Evolutionary conservation across 1,284 basidiomycete genomes (phyloP).

Genomic region (Coniferiporia weirii): DNA sequence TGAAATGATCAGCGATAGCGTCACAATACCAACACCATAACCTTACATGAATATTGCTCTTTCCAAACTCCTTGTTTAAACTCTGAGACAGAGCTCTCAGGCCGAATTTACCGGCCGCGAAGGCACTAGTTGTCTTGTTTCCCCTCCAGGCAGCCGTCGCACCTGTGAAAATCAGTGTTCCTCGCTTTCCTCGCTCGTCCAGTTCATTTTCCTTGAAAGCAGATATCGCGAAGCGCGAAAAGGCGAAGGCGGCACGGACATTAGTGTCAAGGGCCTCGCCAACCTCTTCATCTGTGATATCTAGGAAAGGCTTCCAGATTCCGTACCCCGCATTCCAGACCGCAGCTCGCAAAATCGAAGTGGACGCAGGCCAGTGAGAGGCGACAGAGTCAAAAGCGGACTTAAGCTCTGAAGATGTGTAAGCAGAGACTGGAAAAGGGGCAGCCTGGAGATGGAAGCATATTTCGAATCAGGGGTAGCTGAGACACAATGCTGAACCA

Average conservation of each 20-base stretch:
- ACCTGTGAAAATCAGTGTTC: constrained; percentile 29
- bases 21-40: not conserved
- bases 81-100: constrained; percentile 27
- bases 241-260: constrained; percentile 27
- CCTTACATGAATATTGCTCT: constrained; percentile 29
- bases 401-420: constrained; percentile 21
- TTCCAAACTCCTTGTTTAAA: constrained; percentile 30
- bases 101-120: constrained; percentile 31
- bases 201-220: constrained; percentile 24
- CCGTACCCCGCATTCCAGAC: constrained; percentile 26
- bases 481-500: not conserved
- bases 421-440: constrained; percentile 24
- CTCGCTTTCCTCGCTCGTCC: constrained; percentile 23
- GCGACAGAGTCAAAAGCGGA: constrained; percentile 24
- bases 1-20: not conserved
- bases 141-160: constrained; percentile 29
- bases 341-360: constrained; percentile 23
- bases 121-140: constrained; percentile 25
- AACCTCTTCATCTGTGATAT: constrained; percentile 24
- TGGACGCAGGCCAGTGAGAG: constrained; percentile 24
- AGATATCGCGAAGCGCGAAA: constrained; percentile 26
- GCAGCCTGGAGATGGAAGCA: constrained; percentile 20
- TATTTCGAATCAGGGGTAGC: not conserved
- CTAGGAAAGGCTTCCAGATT: constrained; percentile 27
- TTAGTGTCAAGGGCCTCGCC: constrained; percentile 22